Evolutionary conservation across 495 filamentous ascomycete genomes (phyloP).

Genomic region (Penicillium salamii): DNA sequence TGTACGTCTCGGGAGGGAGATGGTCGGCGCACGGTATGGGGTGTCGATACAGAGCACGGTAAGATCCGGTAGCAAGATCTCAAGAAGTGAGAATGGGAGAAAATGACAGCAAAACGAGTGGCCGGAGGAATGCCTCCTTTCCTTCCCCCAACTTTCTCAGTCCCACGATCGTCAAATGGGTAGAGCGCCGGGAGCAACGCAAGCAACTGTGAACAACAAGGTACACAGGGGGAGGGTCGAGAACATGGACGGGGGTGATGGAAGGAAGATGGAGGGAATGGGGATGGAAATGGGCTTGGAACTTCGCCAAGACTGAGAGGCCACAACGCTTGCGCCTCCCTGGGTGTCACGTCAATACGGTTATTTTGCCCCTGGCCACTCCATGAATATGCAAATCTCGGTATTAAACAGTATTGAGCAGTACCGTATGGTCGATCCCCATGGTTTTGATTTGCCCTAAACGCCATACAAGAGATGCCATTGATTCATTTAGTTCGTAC

Average conservation of each 20-base stretch:
- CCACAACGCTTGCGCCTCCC: constrained; percentile 32
- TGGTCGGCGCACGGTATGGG: not conserved
- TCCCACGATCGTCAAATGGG: constrained; percentile 24
- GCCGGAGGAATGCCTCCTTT: constrained; percentile 52
- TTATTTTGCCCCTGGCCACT: constrained; percentile 12
- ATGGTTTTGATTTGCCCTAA: no score
- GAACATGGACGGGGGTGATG: constrained; percentile 16
- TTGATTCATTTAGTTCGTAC: no score
- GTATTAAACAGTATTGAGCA: not conserved
- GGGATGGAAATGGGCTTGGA: constrained; percentile 33
- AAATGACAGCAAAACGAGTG: constrained; percentile 43
- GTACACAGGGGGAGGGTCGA: constrained; percentile 19
- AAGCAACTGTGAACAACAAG: constrained; percentile 29
- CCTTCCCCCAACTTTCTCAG: constrained; percentile 35
- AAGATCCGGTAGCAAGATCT: constrained; percentile 12
- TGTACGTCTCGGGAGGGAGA: constrained; percentile 12
- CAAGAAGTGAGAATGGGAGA: constrained; percentile 15
- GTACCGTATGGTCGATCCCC: not conserved
- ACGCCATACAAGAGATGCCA: no score
- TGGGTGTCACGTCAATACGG: constrained; percentile 26
- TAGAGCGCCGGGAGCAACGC: constrained; percentile 30
- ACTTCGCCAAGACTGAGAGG: constrained; percentile 42
- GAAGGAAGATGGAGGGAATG: constrained; percentile 9
- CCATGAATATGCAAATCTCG: not conserved
- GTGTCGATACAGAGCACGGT: not conserved